Percentiles rank a stretch among this genome's conserved stretches.
phyloP scores from a whole-genome alignment of 495 filamentous ascomycete species.

The Trichoderma virens region DNA sequence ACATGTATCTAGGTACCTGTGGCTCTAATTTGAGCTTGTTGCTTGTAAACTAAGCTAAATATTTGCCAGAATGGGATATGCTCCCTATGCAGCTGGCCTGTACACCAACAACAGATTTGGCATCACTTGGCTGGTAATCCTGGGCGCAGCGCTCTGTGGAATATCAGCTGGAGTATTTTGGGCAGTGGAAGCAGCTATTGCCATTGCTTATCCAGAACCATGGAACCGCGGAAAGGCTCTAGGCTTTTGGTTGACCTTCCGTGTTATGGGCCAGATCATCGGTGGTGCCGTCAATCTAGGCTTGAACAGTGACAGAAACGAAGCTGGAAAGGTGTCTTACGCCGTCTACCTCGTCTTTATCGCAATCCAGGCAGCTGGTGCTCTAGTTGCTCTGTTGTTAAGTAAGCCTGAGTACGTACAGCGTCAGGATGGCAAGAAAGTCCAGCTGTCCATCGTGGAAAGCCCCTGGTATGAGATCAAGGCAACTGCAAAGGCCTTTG shows the following conservation, averaged over 20 bases:
- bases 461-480: constrained; percentile 44
- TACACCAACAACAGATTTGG: constrained; percentile 62
- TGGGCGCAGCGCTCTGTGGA: constrained; percentile 59
- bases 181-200: constrained; percentile 59
- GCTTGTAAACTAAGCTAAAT: no score
- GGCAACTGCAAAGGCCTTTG: constrained; percentile 41
- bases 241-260: constrained; percentile 56
- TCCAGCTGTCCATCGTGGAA: constrained; percentile 41
- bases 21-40: no score
- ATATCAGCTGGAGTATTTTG: constrained; percentile 60
- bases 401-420: constrained; percentile 47
- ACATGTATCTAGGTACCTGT: neutral
- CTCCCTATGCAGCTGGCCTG: constrained; percentile 56
- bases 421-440: constrained; percentile 45
- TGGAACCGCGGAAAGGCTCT: constrained; percentile 53
- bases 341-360: constrained; percentile 55
- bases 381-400: constrained; percentile 47
- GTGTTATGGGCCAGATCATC: constrained; percentile 53
- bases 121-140: constrained; percentile 52
- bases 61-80: constrained; percentile 53
- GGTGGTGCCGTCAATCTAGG: constrained; percentile 58
- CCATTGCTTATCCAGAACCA: constrained; percentile 56
- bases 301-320: constrained; percentile 44
- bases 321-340: constrained; percentile 54
- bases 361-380: constrained; percentile 49